Conservation (phyloP, 441 rosid species). For the Biscutella laevigata region DNA sequence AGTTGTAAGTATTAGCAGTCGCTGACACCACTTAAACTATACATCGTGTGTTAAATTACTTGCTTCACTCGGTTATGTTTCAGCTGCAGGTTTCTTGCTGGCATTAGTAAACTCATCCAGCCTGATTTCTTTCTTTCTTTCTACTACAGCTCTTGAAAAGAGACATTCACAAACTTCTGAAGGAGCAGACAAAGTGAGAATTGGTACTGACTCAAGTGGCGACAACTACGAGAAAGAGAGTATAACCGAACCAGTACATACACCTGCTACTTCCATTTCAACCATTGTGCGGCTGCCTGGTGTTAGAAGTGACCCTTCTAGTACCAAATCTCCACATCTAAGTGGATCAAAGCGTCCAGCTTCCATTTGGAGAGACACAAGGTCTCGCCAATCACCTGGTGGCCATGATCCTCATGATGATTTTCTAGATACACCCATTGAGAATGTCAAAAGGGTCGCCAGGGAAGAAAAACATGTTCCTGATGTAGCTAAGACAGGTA, state of each 20-base stretch:
- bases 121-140: background rate
- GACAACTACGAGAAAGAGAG: conserved; percentile 31
- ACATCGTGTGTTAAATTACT: background rate
- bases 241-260: conserved; percentile 26
- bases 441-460: conserved; percentile 39
- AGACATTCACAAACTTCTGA: conserved; percentile 17
- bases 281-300: conserved; percentile 19
- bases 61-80: background rate
- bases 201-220: conserved; percentile 21
- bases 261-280: conserved; percentile 24
- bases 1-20: conserved; percentile 34
- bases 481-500: conserved; percentile 23
- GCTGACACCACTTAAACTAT: background rate
- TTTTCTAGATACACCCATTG: conserved; percentile 79
- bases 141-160: conserved; percentile 27
- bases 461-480: conserved; percentile 28
- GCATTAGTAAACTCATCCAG: background rate
- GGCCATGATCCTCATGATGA: conserved; percentile 82
- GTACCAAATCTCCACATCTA: conserved; percentile 31
- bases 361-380: conserved; percentile 71
- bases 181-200: conserved; percentile 32
- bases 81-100: conserved; percentile 13
- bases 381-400: conserved; percentile 44
- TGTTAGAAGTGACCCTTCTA: conserved; percentile 26
- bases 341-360: conserved; percentile 57